phyloP scores from a whole-genome alignment of 2,329 filamentous ascomycete genomes.

The Hansfordia pulvinata region DNA sequence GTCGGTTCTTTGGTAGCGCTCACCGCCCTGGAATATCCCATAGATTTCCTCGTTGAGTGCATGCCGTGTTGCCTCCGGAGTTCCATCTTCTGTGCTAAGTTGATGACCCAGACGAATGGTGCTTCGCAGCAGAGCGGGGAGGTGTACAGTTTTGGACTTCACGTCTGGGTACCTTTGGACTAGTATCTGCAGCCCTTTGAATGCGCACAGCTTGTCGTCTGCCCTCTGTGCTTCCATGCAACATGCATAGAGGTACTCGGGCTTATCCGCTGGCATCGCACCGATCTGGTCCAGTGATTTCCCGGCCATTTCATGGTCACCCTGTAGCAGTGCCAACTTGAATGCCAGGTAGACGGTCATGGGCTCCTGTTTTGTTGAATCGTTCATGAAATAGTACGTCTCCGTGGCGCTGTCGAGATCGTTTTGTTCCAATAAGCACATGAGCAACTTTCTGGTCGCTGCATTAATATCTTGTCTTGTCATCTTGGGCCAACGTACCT shows the following conservation, averaged over 20 bases:
- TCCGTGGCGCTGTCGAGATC: slow-evolving; percentile 39
- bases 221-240: slow-evolving; percentile 59
- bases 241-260: slow-evolving; percentile 65
- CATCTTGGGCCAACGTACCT: slow-evolving; percentile 28
- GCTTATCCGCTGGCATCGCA: slow-evolving; percentile 34
- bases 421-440: slow-evolving; percentile 50
- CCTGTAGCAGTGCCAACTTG: slow-evolving; percentile 49
- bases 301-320: slow-evolving; percentile 42
- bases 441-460: slow-evolving; percentile 54
- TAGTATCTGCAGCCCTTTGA: slow-evolving; percentile 44
- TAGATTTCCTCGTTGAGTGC: slow-evolving; percentile 35
- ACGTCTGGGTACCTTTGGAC: slow-evolving; percentile 38
- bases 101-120: slow-evolving; percentile 35
- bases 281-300: slow-evolving; percentile 51
- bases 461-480: neutral
- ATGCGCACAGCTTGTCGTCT: slow-evolving; percentile 46
- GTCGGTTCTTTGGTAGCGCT: slow-evolving; percentile 4
- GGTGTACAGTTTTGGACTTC: slow-evolving; percentile 33
- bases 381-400: slow-evolving; percentile 45
- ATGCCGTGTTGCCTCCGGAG: slow-evolving; percentile 5
- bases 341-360: slow-evolving; percentile 65
- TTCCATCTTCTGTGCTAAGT: slow-evolving; percentile 20
- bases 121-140: slow-evolving; percentile 52
- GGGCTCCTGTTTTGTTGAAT: slow-evolving; percentile 41
- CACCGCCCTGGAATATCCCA: slow-evolving; percentile 30